Percentiles rank a stretch among this genome's conserved stretches.
phyloP scores from a whole-genome alignment of 2,329 filamentous ascomycete species.

The Hymenoscyphus occultus region DNA sequence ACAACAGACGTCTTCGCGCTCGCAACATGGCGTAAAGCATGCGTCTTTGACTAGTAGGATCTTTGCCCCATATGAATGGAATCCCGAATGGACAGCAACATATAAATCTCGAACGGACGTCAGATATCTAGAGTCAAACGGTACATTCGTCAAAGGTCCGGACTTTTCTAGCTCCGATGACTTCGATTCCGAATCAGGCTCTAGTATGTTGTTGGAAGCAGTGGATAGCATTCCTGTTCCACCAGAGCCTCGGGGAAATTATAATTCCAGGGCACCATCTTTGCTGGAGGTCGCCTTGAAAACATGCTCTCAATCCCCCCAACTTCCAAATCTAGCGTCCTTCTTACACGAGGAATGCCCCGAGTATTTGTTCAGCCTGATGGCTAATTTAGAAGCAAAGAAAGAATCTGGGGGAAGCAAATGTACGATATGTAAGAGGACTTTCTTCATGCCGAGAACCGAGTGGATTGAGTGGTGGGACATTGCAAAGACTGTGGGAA shows the following conservation, averaged over 20 bases:
- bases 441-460: constrained; percentile 49
- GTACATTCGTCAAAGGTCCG: constrained; percentile 32
- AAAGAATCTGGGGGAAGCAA: constrained; percentile 47
- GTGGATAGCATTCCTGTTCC: constrained; percentile 22
- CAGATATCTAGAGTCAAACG: constrained; percentile 32
- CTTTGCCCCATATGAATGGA: constrained; percentile 15
- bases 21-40: constrained; percentile 4
- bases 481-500: constrained; percentile 29
- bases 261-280: constrained; percentile 31
- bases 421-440: constrained; percentile 52
- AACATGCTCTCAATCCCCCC: constrained; percentile 26
- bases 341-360: constrained; percentile 27
- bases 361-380: constrained; percentile 22
- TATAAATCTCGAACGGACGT: constrained; percentile 33
- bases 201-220: constrained; percentile 20
- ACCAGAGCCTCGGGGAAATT: constrained; percentile 20
- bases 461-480: constrained; percentile 65
- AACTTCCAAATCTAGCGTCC: constrained; percentile 28
- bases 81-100: constrained; percentile 28
- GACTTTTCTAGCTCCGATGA: constrained; percentile 19
- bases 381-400: constrained; percentile 37
- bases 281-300: constrained; percentile 33
- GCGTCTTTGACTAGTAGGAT: constrained; percentile 9
- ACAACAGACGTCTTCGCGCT: constrained; percentile 12
- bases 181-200: background rate